Evolutionary conservation across 768 basidiomycete species (phyloP).

Genomic region (Phlebiopsis gigantea): DNA sequence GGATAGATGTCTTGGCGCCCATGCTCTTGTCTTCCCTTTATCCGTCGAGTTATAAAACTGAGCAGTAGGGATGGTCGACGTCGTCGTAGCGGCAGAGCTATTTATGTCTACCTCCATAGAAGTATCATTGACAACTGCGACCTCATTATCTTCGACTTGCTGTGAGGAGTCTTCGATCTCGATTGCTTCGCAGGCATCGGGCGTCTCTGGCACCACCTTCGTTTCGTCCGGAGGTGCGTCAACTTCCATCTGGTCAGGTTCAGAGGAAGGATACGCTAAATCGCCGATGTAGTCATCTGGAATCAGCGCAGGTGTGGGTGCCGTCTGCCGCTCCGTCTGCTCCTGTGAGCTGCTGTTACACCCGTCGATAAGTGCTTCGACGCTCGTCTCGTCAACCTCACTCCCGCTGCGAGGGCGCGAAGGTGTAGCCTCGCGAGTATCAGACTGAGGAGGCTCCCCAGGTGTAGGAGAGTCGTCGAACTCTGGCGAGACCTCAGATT

Average conservation of each 20-base stretch:
- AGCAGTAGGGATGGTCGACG: background rate
- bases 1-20: too few species aligned
- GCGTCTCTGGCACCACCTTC: background rate
- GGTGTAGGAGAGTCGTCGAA: too few species aligned
- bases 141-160: background rate
- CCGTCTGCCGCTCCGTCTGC: background rate
- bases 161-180: background rate
- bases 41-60: background rate
- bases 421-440: background rate
- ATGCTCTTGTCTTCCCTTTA: conserved; percentile 6
- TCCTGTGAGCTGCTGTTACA: background rate
- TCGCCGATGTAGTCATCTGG: background rate
- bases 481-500: conserved; percentile 3
- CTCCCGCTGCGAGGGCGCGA: conserved; percentile 11
- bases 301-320: background rate
- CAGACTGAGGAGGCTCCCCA: background rate
- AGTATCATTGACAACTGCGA: background rate
- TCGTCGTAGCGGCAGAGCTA: background rate
- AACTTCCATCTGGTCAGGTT: conserved; percentile 16
- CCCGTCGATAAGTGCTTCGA: conserved; percentile 3
- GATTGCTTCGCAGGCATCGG: background rate
- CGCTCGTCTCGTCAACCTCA: conserved; percentile 11
- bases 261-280: conserved; percentile 15
- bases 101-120: conserved; percentile 6
- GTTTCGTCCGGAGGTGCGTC: conserved; percentile 4